phyloP scores from a whole-genome alignment of 768 basidiomycete genomes.

The Dentipellis sp. region DNA sequence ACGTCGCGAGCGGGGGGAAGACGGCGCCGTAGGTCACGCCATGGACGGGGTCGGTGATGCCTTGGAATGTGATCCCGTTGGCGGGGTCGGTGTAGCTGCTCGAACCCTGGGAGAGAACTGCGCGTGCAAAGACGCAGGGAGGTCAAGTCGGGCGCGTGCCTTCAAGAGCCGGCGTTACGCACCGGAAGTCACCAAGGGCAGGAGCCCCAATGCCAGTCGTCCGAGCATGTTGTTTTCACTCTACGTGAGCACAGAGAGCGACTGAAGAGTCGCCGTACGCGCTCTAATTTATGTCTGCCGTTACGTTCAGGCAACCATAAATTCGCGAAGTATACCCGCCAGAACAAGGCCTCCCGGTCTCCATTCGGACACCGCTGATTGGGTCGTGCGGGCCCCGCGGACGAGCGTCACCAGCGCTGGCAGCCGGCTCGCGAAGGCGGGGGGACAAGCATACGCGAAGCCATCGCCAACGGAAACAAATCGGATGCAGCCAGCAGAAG shows the following conservation, averaged over 20 bases:
- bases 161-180: background rate
- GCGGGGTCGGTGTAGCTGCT: constrained; percentile 39
- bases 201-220: constrained; percentile 22
- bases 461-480: background rate
- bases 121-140: background rate
- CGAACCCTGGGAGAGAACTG: constrained; percentile 36
- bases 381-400: background rate
- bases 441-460: background rate
- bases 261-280: background rate
- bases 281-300: background rate
- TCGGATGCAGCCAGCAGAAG: background rate
- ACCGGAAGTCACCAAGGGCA: constrained; percentile 35
- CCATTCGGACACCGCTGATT: background rate
- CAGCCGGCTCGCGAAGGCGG: background rate
- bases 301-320: background rate
- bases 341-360: background rate
- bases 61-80: constrained; percentile 46
- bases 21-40: constrained; percentile 36
- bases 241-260: background rate
- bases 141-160: background rate
- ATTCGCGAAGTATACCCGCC: background rate
- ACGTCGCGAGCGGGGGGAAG: constrained; percentile 38
- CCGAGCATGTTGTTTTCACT: constrained; percentile 12
- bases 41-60: constrained; percentile 23
- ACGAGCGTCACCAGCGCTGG: background rate